phyloP scores from a whole-genome alignment of 495 filamentous ascomycete genomes.

The Penicillium diatomitis region DNA sequence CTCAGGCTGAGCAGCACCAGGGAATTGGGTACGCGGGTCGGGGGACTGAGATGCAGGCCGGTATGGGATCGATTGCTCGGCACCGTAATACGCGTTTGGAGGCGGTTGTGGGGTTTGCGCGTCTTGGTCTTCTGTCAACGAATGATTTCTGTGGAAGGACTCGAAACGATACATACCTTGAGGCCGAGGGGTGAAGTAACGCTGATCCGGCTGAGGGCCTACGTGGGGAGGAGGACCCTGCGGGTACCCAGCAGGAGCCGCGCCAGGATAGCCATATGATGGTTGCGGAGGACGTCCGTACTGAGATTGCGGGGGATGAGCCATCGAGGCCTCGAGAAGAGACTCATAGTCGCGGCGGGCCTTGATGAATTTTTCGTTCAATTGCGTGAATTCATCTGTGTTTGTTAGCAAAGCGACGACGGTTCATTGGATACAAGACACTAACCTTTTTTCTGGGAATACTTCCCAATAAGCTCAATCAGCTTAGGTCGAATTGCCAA shows the following conservation, averaged over 20 bases:
- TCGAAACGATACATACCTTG: constrained; percentile 30
- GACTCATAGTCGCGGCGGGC: constrained; percentile 92
- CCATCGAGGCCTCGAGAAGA: constrained; percentile 92
- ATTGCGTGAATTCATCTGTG: constrained; percentile 89
- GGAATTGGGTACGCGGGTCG: constrained; percentile 34
- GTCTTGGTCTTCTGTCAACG: constrained; percentile 13
- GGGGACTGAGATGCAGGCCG: constrained; percentile 34
- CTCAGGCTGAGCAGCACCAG: constrained; percentile 30
- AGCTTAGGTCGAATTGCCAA: constrained; percentile 91
- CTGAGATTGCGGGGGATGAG: constrained; percentile 67
- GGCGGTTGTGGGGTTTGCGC: constrained; percentile 21
- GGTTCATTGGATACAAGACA: background rate
- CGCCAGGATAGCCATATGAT: constrained; percentile 53
- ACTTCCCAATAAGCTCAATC: constrained; percentile 97
- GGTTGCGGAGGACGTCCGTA: constrained; percentile 57
- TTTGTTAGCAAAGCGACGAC: background rate
- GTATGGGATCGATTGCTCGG: constrained; percentile 28
- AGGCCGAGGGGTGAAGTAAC: constrained; percentile 59
- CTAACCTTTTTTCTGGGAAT: constrained; percentile 96
- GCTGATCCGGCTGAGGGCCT: constrained; percentile 52
- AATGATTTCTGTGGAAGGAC: background rate
- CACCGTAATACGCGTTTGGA: constrained; percentile 24
- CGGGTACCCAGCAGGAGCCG: constrained; percentile 42
- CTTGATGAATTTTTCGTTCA: constrained; percentile 99
- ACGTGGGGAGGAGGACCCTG: constrained; percentile 37